Evolutionary conservation across 257 asterid species (phyloP).

Genomic region (Ballota nigra): DNA sequence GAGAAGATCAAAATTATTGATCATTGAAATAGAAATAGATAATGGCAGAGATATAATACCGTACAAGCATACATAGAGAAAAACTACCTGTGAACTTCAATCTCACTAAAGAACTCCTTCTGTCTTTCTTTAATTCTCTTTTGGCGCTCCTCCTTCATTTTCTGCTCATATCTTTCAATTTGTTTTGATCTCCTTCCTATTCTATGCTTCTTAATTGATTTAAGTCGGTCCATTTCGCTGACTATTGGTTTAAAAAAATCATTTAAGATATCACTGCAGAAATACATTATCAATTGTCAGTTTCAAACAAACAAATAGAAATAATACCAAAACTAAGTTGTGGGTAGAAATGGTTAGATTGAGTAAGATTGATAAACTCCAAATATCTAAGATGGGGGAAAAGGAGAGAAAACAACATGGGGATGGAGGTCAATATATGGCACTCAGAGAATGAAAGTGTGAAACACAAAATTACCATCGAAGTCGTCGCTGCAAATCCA

Average conservation of each 20-base stretch:
- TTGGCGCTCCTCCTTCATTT: conserved; percentile 98
- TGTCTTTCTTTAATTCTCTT: conserved; percentile 94
- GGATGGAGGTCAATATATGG: conserved; percentile 3
- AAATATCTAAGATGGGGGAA: not conserved
- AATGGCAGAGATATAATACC: conserved; percentile 19
- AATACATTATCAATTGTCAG: conserved; percentile 21
- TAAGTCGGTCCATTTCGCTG: conserved; percentile 76
- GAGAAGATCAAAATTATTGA: conserved; percentile 9
- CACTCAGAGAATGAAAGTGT: conserved; percentile 12
- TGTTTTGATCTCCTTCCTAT: conserved; percentile 98
- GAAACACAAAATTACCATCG: conserved; percentile 58
- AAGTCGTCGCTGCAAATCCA: conserved; percentile 88
- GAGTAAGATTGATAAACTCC: not conserved
- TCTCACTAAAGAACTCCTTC: conserved; percentile 93
- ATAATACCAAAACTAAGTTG: conserved; percentile 9
- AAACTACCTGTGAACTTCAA: conserved; percentile 89
- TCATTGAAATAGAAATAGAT: conserved; percentile 10
- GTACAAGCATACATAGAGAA: conserved; percentile 10
- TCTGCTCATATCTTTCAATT: conserved; percentile 91
- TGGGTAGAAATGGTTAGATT: conserved; percentile 9
- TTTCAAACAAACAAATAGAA: conserved; percentile 18
- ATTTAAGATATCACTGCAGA: conserved; percentile 74
- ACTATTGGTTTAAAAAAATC: conserved; percentile 88
- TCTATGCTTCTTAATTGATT: conserved; percentile 85
- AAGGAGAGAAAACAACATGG: not conserved